Percentiles rank a stretch among this genome's conserved stretches.
Evolutionary conservation across 2,329 filamentous ascomycete species (phyloP).

Genomic region (Hymenoscyphus scutula): DNA sequence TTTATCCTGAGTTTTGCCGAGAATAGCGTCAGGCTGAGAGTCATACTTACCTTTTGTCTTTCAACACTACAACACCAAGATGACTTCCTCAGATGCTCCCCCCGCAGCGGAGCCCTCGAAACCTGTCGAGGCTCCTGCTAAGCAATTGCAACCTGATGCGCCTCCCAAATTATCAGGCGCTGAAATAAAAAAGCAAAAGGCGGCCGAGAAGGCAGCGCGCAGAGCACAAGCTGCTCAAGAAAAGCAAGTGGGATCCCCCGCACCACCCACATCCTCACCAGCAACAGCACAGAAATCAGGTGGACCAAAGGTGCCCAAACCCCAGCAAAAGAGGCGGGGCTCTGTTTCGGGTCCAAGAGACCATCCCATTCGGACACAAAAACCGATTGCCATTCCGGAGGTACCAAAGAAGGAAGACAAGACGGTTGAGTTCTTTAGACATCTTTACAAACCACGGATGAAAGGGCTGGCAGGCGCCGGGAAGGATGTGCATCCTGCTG

Average conservation of each 20-base stretch:
- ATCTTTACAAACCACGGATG: constrained; percentile 73
- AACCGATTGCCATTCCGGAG: constrained; percentile 38
- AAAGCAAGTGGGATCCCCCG: constrained; percentile 40
- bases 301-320: constrained; percentile 38
- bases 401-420: constrained; percentile 61
- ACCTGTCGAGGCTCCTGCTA: background rate
- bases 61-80: constrained; percentile 5
- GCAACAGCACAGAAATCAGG: constrained; percentile 25
- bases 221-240: constrained; percentile 68
- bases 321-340: constrained; percentile 37
- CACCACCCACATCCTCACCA: constrained; percentile 23
- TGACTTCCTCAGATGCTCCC: constrained; percentile 12
- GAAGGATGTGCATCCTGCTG: constrained; percentile 79
- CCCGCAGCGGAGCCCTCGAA: background rate
- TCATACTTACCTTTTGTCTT: background rate
- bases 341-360: constrained; percentile 32
- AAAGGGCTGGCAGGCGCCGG: constrained; percentile 58
- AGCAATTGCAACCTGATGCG: background rate
- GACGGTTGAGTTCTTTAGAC: constrained; percentile 74
- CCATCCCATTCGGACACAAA: constrained; percentile 29
- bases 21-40: background rate
- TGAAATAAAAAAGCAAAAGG: constrained; percentile 75
- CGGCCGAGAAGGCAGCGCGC: constrained; percentile 87
- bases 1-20: background rate
- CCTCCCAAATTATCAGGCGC: constrained; percentile 57